phyloP scores from a whole-genome alignment of 257 asterid species.

The Rehmannia glutinosa region DNA sequence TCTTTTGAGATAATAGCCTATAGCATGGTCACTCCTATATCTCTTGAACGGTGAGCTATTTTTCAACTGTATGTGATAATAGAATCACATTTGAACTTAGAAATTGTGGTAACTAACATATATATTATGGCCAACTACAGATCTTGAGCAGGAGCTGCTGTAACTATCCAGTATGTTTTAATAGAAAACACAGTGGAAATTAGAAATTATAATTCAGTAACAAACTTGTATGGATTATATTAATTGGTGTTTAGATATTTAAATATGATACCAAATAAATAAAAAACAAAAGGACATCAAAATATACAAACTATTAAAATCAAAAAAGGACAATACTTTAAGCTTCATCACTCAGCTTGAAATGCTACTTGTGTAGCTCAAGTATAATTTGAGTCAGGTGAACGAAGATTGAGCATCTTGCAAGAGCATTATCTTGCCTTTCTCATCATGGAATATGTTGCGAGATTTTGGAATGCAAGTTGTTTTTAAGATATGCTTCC shows the following conservation, averaged over 20 bases:
- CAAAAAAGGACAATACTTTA: background rate
- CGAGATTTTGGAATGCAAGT: background rate
- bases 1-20: no score
- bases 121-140: background rate
- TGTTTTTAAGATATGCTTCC: background rate
- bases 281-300: no score
- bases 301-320: background rate
- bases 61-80: no score
- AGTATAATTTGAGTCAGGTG: constrained; percentile 6
- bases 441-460: background rate
- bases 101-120: no score
- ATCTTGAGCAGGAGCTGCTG: background rate
- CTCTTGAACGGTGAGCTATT: no score
- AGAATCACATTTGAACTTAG: no score
- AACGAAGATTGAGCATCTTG: constrained; percentile 14
- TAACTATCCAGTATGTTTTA: background rate
- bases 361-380: background rate
- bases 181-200: background rate
- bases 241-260: background rate
- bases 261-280: background rate
- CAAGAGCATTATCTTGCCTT: constrained; percentile 9
- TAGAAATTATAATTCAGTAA: background rate
- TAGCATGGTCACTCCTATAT: no score
- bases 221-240: background rate
- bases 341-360: background rate